phyloP scores from a whole-genome alignment of 306 rosid species.

The Carpinus fangiana region DNA sequence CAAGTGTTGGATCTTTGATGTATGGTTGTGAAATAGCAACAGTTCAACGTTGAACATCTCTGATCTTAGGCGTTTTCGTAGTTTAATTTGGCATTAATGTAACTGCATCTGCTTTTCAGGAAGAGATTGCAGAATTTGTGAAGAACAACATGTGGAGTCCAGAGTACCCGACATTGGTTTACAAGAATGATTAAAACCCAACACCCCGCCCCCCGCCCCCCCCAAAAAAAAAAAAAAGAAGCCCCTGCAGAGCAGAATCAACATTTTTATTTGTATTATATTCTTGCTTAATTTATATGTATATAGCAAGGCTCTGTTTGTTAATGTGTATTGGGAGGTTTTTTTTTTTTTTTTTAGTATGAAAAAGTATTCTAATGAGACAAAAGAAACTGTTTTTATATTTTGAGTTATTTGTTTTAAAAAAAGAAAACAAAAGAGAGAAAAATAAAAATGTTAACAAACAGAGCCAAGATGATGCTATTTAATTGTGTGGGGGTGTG shows the following conservation, averaged over 20 bases:
- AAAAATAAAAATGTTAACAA: no score
- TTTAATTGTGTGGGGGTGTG: neutral
- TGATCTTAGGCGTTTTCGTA: neutral
- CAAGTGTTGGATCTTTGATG: neutral
- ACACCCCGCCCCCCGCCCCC: neutral
- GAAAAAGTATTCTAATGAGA: no score
- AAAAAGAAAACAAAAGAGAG: no score
- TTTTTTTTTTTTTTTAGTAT: no score
- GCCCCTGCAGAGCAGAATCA: neutral
- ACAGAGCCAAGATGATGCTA: no score
- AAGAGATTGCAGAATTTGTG: constrained; percentile 61
- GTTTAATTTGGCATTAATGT: neutral
- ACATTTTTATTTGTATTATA: neutral
- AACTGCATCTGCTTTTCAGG: constrained; percentile 53
- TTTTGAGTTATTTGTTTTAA: no score
- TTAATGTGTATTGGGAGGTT: no score
- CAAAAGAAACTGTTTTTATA: no score
- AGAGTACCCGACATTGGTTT: constrained; percentile 81
- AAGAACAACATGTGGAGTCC: constrained; percentile 89
- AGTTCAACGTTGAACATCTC: neutral
- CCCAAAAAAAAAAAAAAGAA: neutral
- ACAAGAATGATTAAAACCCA: constrained; percentile 55
- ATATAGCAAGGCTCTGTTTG: neutral
- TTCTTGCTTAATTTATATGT: neutral
- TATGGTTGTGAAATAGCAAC: neutral